Percentiles rank a stretch among this genome's conserved stretches.
Evolutionary conservation across 306 rosid species (phyloP).

Genomic region (Medicago ruthenica): DNA sequence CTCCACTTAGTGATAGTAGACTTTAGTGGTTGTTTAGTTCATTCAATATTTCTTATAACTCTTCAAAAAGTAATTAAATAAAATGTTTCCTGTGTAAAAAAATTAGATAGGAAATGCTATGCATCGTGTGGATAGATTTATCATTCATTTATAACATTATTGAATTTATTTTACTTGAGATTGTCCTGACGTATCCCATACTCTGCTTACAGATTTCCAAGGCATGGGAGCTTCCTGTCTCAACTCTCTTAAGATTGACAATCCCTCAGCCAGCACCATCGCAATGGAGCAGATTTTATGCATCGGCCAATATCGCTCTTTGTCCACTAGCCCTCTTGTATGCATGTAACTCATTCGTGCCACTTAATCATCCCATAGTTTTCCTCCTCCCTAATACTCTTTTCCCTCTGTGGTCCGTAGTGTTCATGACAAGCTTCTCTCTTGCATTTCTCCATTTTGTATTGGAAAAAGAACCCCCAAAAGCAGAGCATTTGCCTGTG

Average conservation of each 20-base stretch:
- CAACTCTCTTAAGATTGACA: constrained; percentile 75
- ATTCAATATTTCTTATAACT: constrained; percentile 1
- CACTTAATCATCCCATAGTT: constrained; percentile 69
- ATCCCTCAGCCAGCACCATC: constrained; percentile 80
- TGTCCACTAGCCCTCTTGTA: constrained; percentile 82
- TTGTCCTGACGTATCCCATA: constrained; percentile 39
- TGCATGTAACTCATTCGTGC: constrained; percentile 76
- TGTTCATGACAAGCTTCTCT: constrained; percentile 69
- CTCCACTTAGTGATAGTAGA: neutral
- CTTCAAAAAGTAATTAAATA: neutral
- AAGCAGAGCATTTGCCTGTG: constrained; percentile 75
- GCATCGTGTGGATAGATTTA: constrained; percentile 1
- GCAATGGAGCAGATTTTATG: constrained; percentile 82
- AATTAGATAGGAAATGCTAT: neutral
- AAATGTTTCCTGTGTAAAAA: constrained; percentile 13
- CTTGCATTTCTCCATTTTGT: constrained; percentile 80
- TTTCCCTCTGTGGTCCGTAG: constrained; percentile 86
- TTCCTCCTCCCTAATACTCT: constrained; percentile 83
- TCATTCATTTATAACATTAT: constrained; percentile 19
- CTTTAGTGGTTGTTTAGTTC: constrained; percentile 20
- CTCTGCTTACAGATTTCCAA: constrained; percentile 63
- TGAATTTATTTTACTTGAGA: constrained; percentile 29
- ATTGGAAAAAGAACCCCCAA: constrained; percentile 82
- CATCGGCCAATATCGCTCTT: constrained; percentile 82
- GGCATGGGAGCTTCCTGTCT: constrained; percentile 73